Conservation (phyloP, 140 eudicot species). For the Oenanthe javanica region DNA sequence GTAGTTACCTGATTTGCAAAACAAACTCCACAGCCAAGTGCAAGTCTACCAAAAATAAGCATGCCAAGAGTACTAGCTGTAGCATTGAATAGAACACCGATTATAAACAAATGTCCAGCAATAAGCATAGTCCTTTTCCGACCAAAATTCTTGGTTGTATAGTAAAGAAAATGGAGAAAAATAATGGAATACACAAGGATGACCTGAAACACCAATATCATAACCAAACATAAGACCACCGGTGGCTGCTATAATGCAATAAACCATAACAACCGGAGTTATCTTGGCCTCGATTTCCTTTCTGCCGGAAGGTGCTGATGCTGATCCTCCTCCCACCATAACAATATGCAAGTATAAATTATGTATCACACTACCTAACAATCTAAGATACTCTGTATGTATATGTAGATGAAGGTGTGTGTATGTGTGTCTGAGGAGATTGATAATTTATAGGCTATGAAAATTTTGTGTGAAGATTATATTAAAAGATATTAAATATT, state of each 20-base stretch:
- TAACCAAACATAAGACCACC: slow-evolving; percentile 41
- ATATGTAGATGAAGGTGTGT: too few relatives aligned
- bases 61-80: neutral
- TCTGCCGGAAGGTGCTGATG: slow-evolving; percentile 18
- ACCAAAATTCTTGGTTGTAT: neutral
- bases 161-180: too few relatives aligned
- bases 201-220: slow-evolving; percentile 91
- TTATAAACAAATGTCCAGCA: neutral
- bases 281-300: slow-evolving; percentile 78
- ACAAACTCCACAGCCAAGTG: neutral
- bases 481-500: too few relatives aligned
- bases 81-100: slow-evolving; percentile 16
- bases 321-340: neutral
- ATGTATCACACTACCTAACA: too few relatives aligned
- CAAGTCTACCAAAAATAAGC: neutral
- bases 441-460: neutral
- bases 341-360: neutral
- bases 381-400: too few relatives aligned
- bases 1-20: neutral
- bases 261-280: slow-evolving; percentile 80
- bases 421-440: neutral
- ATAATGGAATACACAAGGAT: neutral
- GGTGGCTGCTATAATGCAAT: slow-evolving; percentile 96
- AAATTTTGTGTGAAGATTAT: neutral
- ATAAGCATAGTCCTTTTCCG: neutral